Evolutionary conservation across 2,329 filamentous ascomycete genomes (phyloP), one percentile per base, ranked within the genome.

Genomic region (Fusarium pseudoanthophilum): DNA sequence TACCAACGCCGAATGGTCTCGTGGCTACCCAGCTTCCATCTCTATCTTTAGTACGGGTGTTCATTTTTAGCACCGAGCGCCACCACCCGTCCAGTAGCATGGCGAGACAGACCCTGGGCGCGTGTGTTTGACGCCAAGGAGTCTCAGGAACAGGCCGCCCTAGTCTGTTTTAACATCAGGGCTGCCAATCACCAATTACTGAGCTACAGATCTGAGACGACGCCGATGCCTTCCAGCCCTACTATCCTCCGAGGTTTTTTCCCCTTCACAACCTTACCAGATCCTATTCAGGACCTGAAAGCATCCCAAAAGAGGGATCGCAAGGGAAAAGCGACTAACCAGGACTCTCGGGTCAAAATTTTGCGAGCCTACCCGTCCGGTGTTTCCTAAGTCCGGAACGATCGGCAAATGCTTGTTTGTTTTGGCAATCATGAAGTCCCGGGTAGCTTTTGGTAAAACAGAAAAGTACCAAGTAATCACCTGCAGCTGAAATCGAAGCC

Each of bases 81-180:
- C 66, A 75, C 67, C 53, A 51, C 51, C 59, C 30, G 49, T 43
- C 73, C 73, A 58, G 60, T 46, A 30, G 30, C 28, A 40, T 52
- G 42, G 49, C 49, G 26, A 48, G 49, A 67, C 55, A 57, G 32
- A 49, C n/a, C 49, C 66, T 46, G 28, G 43, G 32, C 37, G 36
- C 52, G 11, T 49, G 4, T 42, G 56, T 51, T 67, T 73, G 61
- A 70, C 72, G 58, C 65, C 67, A 72, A 53, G 37, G 28, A 26
- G 72, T 75, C 69, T 75, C 72, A 75, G 70, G 73, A 57, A 49
- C 59, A 56, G 73, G 53, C 34, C 62, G 28, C 63, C 73, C 71
- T 68, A 72, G 67, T 67, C 48, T 66, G 76, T 78, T 78, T 78
- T 76, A 78, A 67, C 69, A 67, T 78, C 72, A 78, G 77, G 76